These are phyloP conservation scores for Solanum boliviense DNA, from an alignment of 257 asterid genomes.

Conservation along the genomic window DNA sequence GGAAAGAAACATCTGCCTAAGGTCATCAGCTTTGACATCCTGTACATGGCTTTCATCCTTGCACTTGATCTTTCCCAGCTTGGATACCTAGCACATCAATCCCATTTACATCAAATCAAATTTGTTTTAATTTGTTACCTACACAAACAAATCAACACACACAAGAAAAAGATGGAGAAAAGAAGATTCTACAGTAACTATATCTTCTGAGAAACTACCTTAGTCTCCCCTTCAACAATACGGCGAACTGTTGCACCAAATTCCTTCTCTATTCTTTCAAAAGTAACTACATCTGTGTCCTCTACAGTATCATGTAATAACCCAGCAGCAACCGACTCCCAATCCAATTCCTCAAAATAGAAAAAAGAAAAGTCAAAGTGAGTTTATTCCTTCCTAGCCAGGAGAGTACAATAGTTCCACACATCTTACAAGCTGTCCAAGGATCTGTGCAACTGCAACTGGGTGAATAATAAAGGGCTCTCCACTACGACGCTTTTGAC, in stretches of 20 bases:
- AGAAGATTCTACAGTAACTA: not conserved
- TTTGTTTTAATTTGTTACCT: not conserved
- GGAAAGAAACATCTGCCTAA: constrained; percentile 91
- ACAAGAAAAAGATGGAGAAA: not conserved
- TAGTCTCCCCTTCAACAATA: constrained; percentile 96
- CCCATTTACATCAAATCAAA: not conserved
- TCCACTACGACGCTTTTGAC: constrained; percentile 95
- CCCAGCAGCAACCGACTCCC: constrained; percentile 97
- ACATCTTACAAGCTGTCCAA: constrained; percentile 76
- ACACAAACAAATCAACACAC: not conserved
- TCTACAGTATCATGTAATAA: constrained; percentile 93
- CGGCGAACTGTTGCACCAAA: constrained; percentile 74
- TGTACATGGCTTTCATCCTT: constrained; percentile 69
- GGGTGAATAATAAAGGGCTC: constrained; percentile 93
- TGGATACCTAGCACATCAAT: constrained; percentile 57
- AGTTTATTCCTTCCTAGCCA: not conserved
- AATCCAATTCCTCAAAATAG: constrained; percentile 65
- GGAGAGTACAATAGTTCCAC: not conserved
- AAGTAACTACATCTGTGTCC: constrained; percentile 73
- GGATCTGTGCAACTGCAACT: constrained; percentile 93
- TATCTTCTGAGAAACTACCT: constrained; percentile 27
- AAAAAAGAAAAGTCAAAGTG: not conserved
- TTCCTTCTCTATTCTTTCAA: constrained; percentile 71
- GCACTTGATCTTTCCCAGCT: constrained; percentile 83
- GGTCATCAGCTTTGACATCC: constrained; percentile 97